Evolutionary conservation across 1,284 basidiomycete species (phyloP).

Genomic region (Cerrena zonata): DNA sequence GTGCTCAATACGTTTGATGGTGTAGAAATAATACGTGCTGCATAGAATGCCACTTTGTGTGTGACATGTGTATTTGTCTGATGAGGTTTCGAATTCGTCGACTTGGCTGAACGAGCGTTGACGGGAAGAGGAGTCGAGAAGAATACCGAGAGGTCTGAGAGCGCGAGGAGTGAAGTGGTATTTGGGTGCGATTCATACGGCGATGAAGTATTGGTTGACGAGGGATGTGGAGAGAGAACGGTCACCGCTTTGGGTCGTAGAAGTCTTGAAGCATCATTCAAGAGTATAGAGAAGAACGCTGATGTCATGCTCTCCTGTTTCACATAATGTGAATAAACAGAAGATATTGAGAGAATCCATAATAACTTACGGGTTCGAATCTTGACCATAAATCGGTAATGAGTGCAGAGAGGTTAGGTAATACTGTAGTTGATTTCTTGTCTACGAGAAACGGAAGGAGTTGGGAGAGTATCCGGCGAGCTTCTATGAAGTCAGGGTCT

Average conservation of each 20-base stretch:
- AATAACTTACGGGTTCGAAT: slow-evolving; percentile 42
- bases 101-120: slow-evolving; percentile 28
- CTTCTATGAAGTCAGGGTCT: slow-evolving; percentile 40
- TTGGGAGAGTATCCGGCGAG: slow-evolving; percentile 40
- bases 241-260: slow-evolving; percentile 44
- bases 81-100: background rate
- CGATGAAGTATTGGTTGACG: slow-evolving; percentile 14
- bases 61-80: slow-evolving; percentile 28
- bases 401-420: slow-evolving; percentile 43
- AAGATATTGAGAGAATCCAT: no score
- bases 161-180: slow-evolving; percentile 35
- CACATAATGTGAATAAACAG: no score
- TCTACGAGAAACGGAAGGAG: slow-evolving; percentile 60
- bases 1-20: slow-evolving; percentile 34
- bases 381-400: slow-evolving; percentile 60
- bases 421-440: slow-evolving; percentile 45
- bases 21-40: slow-evolving; percentile 42
- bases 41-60: slow-evolving; percentile 56
- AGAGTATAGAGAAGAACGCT: slow-evolving; percentile 44
- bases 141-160: slow-evolving; percentile 48
- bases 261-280: slow-evolving; percentile 48
- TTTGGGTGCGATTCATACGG: slow-evolving; percentile 33
- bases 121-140: slow-evolving; percentile 23
- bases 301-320: slow-evolving; percentile 41
- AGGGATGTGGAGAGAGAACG: slow-evolving; percentile 19